Evolutionary conservation across 2,329 filamentous ascomycete species (phyloP).

Genomic region (Venturia oleaginea): DNA sequence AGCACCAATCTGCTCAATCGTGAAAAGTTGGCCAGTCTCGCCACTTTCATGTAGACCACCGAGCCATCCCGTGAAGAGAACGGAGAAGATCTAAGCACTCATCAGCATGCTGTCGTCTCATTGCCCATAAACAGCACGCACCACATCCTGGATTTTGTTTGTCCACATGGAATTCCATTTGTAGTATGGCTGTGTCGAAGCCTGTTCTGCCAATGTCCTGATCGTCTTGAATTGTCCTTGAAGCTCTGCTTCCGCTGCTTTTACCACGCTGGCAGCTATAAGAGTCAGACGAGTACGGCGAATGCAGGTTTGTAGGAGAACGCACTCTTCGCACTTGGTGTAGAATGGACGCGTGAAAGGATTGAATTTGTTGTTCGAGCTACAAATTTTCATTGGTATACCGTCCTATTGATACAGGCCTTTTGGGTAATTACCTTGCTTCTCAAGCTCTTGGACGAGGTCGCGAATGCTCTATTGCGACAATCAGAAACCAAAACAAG

Average conservation of each 20-base stretch:
- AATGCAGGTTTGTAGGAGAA: conserved; percentile 13
- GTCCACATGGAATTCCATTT: conserved; percentile 92
- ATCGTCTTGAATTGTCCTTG: conserved; percentile 63
- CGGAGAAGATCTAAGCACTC: conserved; percentile 41
- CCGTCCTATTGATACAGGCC: neutral
- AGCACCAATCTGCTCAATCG: conserved; percentile 76
- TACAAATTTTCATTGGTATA: conserved; percentile 20
- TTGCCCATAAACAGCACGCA: conserved; percentile 30
- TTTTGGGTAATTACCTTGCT: conserved; percentile 47
- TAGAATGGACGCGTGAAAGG: conserved; percentile 83
- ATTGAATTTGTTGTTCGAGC: conserved; percentile 72
- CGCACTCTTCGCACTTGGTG: conserved; percentile 54
- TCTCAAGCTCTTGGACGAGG: conserved; percentile 72
- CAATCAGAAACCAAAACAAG: conserved; percentile 20
- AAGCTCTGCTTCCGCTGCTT: conserved; percentile 61
- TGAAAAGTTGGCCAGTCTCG: conserved; percentile 60
- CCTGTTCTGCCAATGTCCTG: conserved; percentile 58
- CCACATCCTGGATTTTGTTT: conserved; percentile 71
- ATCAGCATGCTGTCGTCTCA: conserved; percentile 7
- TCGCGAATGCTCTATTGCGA: conserved; percentile 57
- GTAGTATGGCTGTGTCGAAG: conserved; percentile 89
- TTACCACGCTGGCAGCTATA: conserved; percentile 58
- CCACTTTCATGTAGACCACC: conserved; percentile 56
- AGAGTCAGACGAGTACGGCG: conserved; percentile 15
- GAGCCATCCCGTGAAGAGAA: conserved; percentile 64